Evolutionary conservation across 2,329 filamentous ascomycete species (phyloP).

Genomic region (Plectosphaerella sp.): DNA sequence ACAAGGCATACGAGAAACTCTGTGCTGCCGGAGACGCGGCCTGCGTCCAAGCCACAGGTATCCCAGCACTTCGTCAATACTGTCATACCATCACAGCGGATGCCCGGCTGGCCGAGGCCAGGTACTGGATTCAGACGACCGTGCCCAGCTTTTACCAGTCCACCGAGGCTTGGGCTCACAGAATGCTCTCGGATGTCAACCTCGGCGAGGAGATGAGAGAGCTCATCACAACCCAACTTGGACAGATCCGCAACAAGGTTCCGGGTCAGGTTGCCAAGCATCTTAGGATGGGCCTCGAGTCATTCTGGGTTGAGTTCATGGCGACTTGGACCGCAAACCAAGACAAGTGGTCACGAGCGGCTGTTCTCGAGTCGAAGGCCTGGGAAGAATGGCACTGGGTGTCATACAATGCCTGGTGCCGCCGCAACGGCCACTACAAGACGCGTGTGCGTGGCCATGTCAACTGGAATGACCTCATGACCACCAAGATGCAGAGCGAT

Average conservation of each 20-base stretch:
- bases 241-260: background rate
- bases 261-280: background rate
- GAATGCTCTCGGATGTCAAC: background rate
- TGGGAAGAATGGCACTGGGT: slow-evolving; percentile 8
- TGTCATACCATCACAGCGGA: slow-evolving; percentile 26
- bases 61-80: slow-evolving; percentile 25
- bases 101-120: slow-evolving; percentile 22
- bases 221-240: background rate
- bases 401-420: slow-evolving; percentile 23
- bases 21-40: slow-evolving; percentile 19
- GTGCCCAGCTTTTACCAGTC: slow-evolving; percentile 22
- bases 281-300: slow-evolving; percentile 5
- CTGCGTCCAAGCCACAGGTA: slow-evolving; percentile 20
- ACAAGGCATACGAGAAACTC: slow-evolving; percentile 26
- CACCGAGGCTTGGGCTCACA: slow-evolving; percentile 19
- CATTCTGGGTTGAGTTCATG: slow-evolving; percentile 13
- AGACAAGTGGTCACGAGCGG: slow-evolving; percentile 12
- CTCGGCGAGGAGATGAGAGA: background rate
- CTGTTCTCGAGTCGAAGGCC: slow-evolving; percentile 6
- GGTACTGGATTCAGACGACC: slow-evolving; percentile 20
- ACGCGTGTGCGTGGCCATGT: slow-evolving; percentile 11
- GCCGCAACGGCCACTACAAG: slow-evolving; percentile 18
- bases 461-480: slow-evolving; percentile 26
- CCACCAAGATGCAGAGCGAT: slow-evolving; percentile 25
- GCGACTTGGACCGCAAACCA: slow-evolving; percentile 3